phyloP scores from a whole-genome alignment of 345 rosid genomes.

The Eucalyptus erythrocorys region DNA sequence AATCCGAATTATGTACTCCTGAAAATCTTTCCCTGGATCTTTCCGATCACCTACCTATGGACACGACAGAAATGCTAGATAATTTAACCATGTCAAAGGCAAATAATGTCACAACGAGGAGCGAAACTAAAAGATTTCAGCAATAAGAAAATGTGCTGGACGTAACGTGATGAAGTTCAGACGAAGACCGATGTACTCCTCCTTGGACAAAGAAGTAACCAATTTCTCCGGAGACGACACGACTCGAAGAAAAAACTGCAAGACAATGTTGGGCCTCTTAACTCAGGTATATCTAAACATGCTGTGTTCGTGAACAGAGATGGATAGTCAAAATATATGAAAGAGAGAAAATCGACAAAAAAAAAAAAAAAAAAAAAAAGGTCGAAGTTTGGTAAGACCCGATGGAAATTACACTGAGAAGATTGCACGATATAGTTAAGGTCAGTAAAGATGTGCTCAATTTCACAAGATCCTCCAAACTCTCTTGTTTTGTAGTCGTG shows the following conservation, averaged over 20 bases:
- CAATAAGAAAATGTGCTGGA: neutral
- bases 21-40: constrained; percentile 61
- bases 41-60: constrained; percentile 59
- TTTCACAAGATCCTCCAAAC: neutral
- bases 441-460: neutral
- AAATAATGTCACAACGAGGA: too few relatives aligned
- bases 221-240: accelerated
- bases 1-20: constrained; percentile 64
- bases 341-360: neutral
- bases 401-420: neutral
- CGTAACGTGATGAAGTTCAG: neutral
- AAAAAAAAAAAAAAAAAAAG: too few relatives aligned
- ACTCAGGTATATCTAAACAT: neutral
- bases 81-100: neutral
- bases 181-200: neutral
- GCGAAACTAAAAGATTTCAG: accelerated
- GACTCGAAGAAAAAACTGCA: neutral
- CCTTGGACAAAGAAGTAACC: neutral
- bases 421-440: neutral
- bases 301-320: neutral
- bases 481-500: neutral
- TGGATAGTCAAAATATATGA: accelerated
- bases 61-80: neutral
- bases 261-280: neutral
- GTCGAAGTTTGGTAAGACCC: too few relatives aligned